These are phyloP conservation scores for Testicularia cyperi DNA, from an alignment of 1,284 basidiomycete species.

Conservation along the genomic window DNA sequence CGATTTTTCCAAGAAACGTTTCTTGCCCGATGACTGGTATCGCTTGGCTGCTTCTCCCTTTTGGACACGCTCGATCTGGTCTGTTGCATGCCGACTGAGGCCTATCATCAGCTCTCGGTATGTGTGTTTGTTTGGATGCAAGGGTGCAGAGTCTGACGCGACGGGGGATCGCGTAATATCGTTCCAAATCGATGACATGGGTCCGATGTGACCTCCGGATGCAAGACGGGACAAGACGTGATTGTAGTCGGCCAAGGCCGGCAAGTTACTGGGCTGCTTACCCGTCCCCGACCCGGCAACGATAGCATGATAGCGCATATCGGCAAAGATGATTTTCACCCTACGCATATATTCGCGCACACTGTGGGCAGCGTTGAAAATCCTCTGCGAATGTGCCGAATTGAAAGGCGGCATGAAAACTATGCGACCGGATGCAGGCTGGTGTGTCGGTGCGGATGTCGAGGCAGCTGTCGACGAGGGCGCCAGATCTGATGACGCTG, in stretches of 20 bases:
- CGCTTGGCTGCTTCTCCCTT: conserved; percentile 24
- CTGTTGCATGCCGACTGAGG: conserved; percentile 39
- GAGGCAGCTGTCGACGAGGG: too few relatives aligned
- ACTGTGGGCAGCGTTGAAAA: conserved; percentile 13
- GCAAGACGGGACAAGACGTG: conserved; percentile 41
- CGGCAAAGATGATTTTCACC: conserved; percentile 38
- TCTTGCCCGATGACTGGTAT: conserved; percentile 22
- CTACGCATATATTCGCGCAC: conserved; percentile 40
- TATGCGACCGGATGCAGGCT: too few relatives aligned
- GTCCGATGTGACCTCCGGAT: conserved; percentile 36
- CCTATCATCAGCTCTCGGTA: conserved; percentile 50
- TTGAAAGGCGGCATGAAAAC: too few relatives aligned
- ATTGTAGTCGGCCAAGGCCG: conserved; percentile 43
- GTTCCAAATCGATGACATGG: conserved; percentile 47
- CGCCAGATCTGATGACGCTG: too few relatives aligned
- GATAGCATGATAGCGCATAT: conserved; percentile 33
- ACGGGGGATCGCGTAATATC: conserved; percentile 21
- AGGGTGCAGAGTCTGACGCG: conserved; percentile 1
- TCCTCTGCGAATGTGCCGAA: conserved; percentile 16
- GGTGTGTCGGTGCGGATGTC: too few relatives aligned
- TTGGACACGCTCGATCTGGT: conserved; percentile 39
- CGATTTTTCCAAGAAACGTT: conserved; percentile 27
- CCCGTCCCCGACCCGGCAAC: neutral
- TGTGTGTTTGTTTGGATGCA: conserved; percentile 33
- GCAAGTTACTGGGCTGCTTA: conserved; percentile 2